Percentiles rank a stretch among this genome's conserved stretches.
Evolutionary conservation across 139 green algal species (phyloP).

Genomic region (Chlorella sp.): DNA sequence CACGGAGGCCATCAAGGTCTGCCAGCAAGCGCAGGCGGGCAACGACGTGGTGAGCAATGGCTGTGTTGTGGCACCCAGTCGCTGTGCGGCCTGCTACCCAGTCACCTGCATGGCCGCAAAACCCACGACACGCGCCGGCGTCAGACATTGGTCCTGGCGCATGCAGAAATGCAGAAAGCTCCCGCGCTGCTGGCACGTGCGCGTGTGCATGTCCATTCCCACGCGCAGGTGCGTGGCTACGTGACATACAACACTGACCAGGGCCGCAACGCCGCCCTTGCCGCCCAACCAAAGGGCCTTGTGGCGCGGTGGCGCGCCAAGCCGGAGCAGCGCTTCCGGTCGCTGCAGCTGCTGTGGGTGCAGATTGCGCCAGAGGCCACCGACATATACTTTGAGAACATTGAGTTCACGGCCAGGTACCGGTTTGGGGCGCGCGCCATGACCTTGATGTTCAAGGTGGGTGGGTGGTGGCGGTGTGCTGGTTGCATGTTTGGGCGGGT

Average conservation of each 20-base stretch:
- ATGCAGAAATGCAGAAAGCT: too few relatives aligned
- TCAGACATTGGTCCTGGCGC: too few relatives aligned
- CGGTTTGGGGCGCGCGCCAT: background rate
- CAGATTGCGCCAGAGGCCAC: slow-evolving; percentile 23
- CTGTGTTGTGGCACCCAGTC: background rate
- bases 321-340: background rate
- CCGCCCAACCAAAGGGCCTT: background rate
- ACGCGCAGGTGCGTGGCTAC: slow-evolving; percentile 1
- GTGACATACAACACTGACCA: slow-evolving; percentile 1
- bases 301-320: background rate
- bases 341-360: background rate
- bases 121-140: too few relatives aligned
- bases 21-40: slow-evolving; percentile 5
- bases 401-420: slow-evolving; percentile 18
- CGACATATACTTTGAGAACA: slow-evolving; percentile 42
- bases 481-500: background rate
- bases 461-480: background rate
- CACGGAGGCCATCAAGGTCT: slow-evolving; percentile 10
- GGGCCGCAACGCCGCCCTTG: background rate
- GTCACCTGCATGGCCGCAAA: background rate
- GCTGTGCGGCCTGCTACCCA: too few relatives aligned
- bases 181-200: too few relatives aligned
- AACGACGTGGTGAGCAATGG: slow-evolving; percentile 8
- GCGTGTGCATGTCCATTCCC: too few relatives aligned
- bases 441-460: slow-evolving; percentile 8